Evolutionary conservation across 306 rosid genomes (phyloP).

Genomic region (Cicer arietinum): DNA sequence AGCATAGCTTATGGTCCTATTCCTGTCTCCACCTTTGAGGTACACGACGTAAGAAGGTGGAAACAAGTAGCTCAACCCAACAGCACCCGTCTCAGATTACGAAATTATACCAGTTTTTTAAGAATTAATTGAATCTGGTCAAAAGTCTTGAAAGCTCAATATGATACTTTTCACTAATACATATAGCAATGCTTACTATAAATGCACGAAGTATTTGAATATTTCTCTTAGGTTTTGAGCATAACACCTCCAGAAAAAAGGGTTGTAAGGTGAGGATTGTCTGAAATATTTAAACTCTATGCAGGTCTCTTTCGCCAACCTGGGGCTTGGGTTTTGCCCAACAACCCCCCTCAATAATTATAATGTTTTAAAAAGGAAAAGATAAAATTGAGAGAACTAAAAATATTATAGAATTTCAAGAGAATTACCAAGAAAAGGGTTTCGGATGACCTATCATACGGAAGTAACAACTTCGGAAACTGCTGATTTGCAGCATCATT

Average conservation of each 20-base stretch:
- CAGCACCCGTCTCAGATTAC: conserved; percentile 16
- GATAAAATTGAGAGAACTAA: conserved; percentile 24
- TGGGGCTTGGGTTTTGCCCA: neutral
- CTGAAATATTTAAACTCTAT: neutral
- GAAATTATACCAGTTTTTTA: conserved; percentile 15
- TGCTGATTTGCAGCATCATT: conserved; percentile 58
- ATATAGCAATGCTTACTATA: neutral
- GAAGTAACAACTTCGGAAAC: conserved; percentile 77
- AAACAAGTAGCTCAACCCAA: conserved; percentile 31
- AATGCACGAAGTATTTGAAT: conserved; percentile 5
- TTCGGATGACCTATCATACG: conserved; percentile 91
- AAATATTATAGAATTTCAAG: conserved; percentile 34
- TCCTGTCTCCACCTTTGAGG: conserved; percentile 37
- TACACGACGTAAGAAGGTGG: conserved; percentile 31
- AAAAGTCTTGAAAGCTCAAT: conserved; percentile 34
- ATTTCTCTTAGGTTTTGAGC: conserved; percentile 1
- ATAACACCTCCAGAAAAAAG: neutral
- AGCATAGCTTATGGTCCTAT: conserved; percentile 15
- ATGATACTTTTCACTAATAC: conserved; percentile 21
- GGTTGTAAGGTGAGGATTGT: neutral
- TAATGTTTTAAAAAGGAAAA: conserved; percentile 32
- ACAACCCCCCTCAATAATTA: conserved; percentile 10
- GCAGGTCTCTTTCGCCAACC: neutral
- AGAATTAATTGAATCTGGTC: conserved; percentile 34
- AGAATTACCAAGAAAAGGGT: conserved; percentile 79